phyloP scores from a whole-genome alignment of 495 filamentous ascomycete genomes.

The Articulospora tetracladia region DNA sequence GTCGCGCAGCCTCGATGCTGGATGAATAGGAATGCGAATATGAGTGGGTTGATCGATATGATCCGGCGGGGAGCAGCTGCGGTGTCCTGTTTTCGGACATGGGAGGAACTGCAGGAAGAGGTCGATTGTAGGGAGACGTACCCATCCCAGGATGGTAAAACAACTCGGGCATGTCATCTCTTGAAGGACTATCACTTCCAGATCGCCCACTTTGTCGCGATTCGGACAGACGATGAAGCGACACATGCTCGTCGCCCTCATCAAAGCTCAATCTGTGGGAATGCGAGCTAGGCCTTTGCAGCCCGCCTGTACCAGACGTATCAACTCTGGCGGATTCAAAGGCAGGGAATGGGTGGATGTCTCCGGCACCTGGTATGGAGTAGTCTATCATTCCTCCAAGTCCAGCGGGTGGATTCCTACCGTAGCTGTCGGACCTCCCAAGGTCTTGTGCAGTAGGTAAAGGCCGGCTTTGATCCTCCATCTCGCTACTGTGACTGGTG shows the following conservation, averaged over 20 bases:
- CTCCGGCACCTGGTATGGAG: constrained; percentile 42
- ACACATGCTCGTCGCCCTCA: constrained; percentile 74
- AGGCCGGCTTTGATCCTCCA: constrained; percentile 28
- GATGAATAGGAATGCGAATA: constrained; percentile 23
- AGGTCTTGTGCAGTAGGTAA: constrained; percentile 28
- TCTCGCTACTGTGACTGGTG: constrained; percentile 29
- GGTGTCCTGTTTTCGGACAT: constrained; percentile 40
- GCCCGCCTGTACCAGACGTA: constrained; percentile 72
- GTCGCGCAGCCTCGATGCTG: constrained; percentile 26
- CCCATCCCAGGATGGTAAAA: constrained; percentile 85
- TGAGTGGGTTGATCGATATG: constrained; percentile 42
- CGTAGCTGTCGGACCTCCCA: constrained; percentile 35
- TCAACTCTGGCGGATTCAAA: constrained; percentile 55
- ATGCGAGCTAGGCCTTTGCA: constrained; percentile 55
- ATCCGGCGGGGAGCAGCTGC: constrained; percentile 53
- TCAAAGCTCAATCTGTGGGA: constrained; percentile 80
- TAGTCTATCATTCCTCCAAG: constrained; percentile 30
- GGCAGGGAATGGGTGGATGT: constrained; percentile 59
- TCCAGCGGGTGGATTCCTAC: constrained; percentile 28
- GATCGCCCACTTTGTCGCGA: constrained; percentile 24
- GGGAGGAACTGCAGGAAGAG: constrained; percentile 76
- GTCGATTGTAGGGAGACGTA: constrained; percentile 39
- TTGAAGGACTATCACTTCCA: constrained; percentile 48
- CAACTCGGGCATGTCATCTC: constrained; percentile 77
- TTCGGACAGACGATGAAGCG: constrained; percentile 32